These are phyloP conservation scores for Cymbopogon flexuosus DNA, from an alignment of 202 grass and related monocot genomes.

Conservation along the genomic window DNA sequence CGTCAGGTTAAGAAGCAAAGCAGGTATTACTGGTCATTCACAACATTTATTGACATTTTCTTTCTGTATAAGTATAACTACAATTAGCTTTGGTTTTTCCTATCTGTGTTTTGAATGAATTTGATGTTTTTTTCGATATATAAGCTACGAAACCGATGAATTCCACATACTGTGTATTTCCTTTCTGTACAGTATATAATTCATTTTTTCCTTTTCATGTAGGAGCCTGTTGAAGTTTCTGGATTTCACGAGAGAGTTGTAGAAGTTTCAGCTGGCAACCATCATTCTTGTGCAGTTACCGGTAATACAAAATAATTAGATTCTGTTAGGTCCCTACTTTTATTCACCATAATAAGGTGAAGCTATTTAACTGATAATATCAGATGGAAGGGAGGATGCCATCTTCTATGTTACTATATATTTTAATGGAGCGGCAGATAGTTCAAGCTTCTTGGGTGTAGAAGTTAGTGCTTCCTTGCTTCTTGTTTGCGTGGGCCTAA, in stretches of 20 bases:
- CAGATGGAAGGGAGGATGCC: background rate
- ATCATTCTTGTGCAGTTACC: constrained; percentile 83
- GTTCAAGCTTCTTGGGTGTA: background rate
- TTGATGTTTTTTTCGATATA: background rate
- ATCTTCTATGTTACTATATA: background rate
- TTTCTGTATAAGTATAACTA: constrained; percentile 17
- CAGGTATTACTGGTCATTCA: background rate
- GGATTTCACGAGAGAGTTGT: constrained; percentile 60
- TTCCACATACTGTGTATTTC: background rate
- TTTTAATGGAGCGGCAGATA: background rate
- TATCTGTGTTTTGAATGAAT: background rate
- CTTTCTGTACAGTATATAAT: background rate
- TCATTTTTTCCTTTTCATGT: constrained; percentile 18
- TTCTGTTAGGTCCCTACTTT: constrained; percentile 7
- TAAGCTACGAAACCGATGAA: background rate
- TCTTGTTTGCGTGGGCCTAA: background rate
- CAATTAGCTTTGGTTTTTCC: background rate
- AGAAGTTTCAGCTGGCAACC: constrained; percentile 68
- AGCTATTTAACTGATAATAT: background rate
- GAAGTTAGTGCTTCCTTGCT: constrained; percentile 12
- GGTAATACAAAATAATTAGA: constrained; percentile 48
- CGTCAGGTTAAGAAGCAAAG: background rate
- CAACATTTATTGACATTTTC: background rate
- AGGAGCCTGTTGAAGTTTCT: constrained; percentile 72
- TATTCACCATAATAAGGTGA: constrained; percentile 14